Base-by-base conservation (phyloP, 1,284 basidiomycete genomes). In the Fomitopsis pinicola region DNA sequence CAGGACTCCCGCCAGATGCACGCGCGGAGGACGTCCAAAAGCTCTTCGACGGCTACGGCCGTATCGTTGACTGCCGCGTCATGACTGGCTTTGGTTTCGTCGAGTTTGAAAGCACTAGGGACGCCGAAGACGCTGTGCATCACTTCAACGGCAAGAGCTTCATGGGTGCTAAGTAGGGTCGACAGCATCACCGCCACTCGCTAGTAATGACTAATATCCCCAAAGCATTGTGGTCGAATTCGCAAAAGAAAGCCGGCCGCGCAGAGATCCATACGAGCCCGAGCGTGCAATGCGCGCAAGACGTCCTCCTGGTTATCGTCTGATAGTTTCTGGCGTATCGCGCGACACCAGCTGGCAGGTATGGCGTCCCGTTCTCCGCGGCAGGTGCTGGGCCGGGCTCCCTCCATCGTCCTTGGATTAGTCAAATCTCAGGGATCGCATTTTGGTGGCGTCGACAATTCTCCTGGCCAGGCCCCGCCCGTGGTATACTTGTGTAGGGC, bases 311-410 rank as follows among this genome's bases (percentile, higher is more conserved):
- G 95, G 92, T 9, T 86, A 91, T 66, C 89, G 94, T 68, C 79
- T 97, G 59, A 80, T 89, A 62, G 93, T 98, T 61, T 86, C 89
- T 57, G 93, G 93, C 63, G 84, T 98, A 65, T 92, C 93, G 66
- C 87, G 90, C 69, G 92, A 95, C 72, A 96, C 94, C 52, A 96
- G 94, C 76, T 98, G 95, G 95, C 95, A 98, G 94, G 95, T 98
- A 86, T 76, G 72, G 55, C 44, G 61, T 62, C 61, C 54, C 59
- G 53, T 60, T 65, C 2, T 15, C 5, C 8, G 17, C 9, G 26
- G 5, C 30, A n/a, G 55, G 45, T 59, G 30, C 38, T 55, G 5
- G 53, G 63, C 38, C 9, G 14, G 5, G 66, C 44, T 59, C 22
- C 22, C 45, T 33, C 35, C 40, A 53, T 45, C 33, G 38, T 33